Conservation (phyloP, 2,329 filamentous ascomycete species). For the Leptographium procerum region DNA sequence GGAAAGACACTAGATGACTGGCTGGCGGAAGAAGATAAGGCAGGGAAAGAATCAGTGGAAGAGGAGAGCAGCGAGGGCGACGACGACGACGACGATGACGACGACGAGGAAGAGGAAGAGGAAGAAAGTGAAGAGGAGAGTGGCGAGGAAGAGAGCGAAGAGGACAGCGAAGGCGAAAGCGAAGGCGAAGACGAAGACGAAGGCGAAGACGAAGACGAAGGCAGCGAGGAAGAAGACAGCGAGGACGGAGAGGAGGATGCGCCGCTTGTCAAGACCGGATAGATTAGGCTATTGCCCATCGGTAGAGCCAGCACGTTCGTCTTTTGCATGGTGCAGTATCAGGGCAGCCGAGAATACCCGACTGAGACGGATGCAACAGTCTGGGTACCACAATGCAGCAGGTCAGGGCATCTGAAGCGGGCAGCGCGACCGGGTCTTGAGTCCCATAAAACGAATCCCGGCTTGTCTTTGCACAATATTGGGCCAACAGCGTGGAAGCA, state of each 20-base stretch:
- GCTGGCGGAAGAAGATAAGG: constrained; percentile 62
- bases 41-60: constrained; percentile 38
- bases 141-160: constrained; percentile 44
- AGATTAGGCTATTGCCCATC: too few species aligned
- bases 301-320: too few species aligned
- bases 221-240: constrained; percentile 41
- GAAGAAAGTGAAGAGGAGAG: constrained; percentile 48
- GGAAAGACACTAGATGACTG: constrained; percentile 87
- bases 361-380: too few species aligned
- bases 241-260: constrained; percentile 15
- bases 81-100: constrained; percentile 37
- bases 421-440: too few species aligned
- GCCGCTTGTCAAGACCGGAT: constrained; percentile 2
- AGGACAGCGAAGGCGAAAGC: constrained; percentile 9
- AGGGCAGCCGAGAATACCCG: too few species aligned
- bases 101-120: constrained; percentile 29
- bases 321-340: too few species aligned
- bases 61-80: constrained; percentile 37
- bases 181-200: constrained; percentile 37
- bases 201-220: constrained; percentile 57
- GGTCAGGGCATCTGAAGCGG: too few species aligned
- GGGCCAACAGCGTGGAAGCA: too few species aligned
- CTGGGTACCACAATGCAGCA: too few species aligned
- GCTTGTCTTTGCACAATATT: too few species aligned
- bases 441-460: too few species aligned